Evolutionary conservation across 331 rosid genomes (phyloP), one percentile per base, ranked within the genome.

Genomic region (Stylosanthes scabra): DNA sequence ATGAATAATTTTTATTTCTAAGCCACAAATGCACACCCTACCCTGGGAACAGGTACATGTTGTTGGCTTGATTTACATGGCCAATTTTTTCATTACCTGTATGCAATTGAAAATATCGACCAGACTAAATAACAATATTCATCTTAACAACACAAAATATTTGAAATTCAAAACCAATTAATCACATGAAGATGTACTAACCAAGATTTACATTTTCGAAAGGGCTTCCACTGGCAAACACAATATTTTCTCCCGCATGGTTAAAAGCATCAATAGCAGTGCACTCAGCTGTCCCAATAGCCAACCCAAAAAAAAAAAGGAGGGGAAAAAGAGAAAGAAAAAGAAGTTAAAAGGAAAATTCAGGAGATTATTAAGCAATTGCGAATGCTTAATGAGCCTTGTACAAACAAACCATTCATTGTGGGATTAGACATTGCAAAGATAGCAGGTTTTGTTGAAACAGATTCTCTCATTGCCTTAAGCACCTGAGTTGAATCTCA

Each of bases 361-460:
- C 12, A 14, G 72, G 70, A 63, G 31, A 71, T 45, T 37, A 63
- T 39, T 34, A 75, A 44, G 51, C 78, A 85, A 64, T 64, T 20
- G 65, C 42, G 34, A 72, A 51, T 63, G 75, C 77, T 74, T 64
- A 72, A 73, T 54, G 78, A 82, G 76, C 66, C 76, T 37, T 52
- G 47, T 70, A 45, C 79, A 81, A 77, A 81, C 91, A 86, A 83
- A 92, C 97, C 97, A 63, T 92, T 92, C 83, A 71, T 78, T 61
- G 97, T 92, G 74, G 97, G 97, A 88, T 92, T 92, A 66, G 97
- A 92, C 97, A 92, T 92, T 27, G 97, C 92, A 70, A 92, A 92
- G 75, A 92, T 90, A 62, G 96, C 90, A 47, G 97, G 97, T 86
- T 83, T 92, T 74, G 78, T 57, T 58, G 97, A 92, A 77, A 86